phyloP scores from a whole-genome alignment of 2,329 filamentous ascomycete species.

The Daldinia sp. region DNA sequence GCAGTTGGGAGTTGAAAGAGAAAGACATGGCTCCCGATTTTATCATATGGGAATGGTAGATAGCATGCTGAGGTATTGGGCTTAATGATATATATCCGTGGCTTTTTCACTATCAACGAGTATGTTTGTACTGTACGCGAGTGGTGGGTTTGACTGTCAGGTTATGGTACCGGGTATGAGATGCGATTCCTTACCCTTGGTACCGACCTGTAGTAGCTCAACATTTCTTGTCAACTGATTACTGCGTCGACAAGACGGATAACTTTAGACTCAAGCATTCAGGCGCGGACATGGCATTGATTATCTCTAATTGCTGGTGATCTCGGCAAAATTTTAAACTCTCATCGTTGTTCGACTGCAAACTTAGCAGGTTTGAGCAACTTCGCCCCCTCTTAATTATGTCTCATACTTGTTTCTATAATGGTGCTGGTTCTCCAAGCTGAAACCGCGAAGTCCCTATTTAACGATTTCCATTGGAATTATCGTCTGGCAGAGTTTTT shows the following conservation, averaged over 20 bases:
- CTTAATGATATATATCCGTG: slow-evolving; percentile 14
- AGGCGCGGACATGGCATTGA: background rate
- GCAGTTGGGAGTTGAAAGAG: background rate
- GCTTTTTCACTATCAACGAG: background rate
- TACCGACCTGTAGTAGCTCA: background rate
- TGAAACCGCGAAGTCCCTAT: background rate
- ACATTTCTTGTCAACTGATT: background rate
- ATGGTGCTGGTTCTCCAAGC: background rate
- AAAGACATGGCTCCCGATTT: background rate
- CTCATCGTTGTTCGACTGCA: background rate
- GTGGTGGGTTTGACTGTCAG: background rate
- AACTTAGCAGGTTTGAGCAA: background rate
- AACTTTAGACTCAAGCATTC: no score
- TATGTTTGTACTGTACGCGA: background rate
- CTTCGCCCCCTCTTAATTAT: background rate
- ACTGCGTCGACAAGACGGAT: background rate
- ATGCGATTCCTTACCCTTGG: background rate
- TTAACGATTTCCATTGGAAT: background rate
- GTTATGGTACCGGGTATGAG: background rate
- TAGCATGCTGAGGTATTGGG: slow-evolving; percentile 13
- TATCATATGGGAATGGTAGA: slow-evolving; percentile 17
- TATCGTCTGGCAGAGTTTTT: background rate
- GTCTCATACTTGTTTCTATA: background rate
- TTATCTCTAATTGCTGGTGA: background rate
- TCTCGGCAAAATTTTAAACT: background rate